These are phyloP conservation scores for Blastocystis sp. DNA, from an alignment of 352 stramenopile genomes.

Conservation along the genomic window DNA sequence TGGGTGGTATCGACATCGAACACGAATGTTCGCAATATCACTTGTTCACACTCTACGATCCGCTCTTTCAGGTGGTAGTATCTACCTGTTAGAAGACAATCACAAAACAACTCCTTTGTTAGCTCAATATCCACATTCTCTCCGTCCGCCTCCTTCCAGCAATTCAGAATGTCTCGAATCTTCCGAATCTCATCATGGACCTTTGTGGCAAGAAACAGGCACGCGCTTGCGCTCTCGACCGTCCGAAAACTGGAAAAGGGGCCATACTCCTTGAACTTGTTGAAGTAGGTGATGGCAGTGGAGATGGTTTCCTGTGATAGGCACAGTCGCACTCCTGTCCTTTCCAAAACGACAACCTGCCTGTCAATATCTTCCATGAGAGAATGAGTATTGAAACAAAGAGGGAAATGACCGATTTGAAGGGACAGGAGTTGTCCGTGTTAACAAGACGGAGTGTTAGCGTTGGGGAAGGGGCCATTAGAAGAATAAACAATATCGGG, in stretches of 20 bases:
- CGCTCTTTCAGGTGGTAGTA: conserved; percentile 49
- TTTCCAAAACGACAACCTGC: background rate
- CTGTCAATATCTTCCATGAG: background rate
- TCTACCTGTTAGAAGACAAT: background rate
- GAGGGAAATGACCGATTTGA: no score
- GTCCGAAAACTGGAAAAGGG: background rate
- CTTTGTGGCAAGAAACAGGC: conserved; percentile 20
- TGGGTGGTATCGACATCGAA: conserved; percentile 50
- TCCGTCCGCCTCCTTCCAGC: conserved; percentile 4
- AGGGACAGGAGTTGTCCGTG: no score
- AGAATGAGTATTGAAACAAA: no score
- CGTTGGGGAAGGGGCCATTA: no score
- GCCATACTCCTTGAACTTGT: conserved; percentile 29
- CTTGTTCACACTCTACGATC: conserved; percentile 53
- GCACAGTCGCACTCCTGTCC: background rate
- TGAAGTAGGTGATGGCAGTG: background rate
- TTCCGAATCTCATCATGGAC: conserved; percentile 36
- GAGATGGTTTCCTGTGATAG: conserved; percentile 4
- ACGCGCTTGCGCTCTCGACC: background rate
- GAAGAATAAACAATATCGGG: no score
- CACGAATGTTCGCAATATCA: conserved; percentile 51
- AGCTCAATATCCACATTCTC: background rate
- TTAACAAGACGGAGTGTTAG: no score
- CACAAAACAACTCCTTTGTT: conserved; percentile 24
- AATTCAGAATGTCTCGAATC: conserved; percentile 52